Evolutionary conservation across 179 eudicot species (phyloP), one percentile per base, ranked within the genome.

Genomic region (Vitellaria paradoxa): DNA sequence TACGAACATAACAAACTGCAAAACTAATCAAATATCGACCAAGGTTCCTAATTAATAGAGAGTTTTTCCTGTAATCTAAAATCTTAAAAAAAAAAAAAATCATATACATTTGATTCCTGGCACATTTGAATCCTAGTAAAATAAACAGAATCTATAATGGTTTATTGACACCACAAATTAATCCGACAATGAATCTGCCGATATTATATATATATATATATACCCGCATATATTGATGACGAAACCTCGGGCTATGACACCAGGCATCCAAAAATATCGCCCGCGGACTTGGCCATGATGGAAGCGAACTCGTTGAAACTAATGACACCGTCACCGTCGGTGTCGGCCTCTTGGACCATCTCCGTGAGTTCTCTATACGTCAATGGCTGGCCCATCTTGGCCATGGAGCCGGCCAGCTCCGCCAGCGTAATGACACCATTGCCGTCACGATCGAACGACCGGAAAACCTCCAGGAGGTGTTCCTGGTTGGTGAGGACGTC

Each of bases 351-450:
- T 7, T 71, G 59, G n/a, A 91, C 80, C 90, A 89, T 86, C 76
- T 87, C 86, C 14, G 78, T 78, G 10, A 91, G 78, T 73, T 91
- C 92, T 14, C 70, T 77, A 23, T 86, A 87, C 55, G 95, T 86
- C 72, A 91, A 75, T 0, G 95, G 90, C 24, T 89, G 92, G 3
- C 90, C 96, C 91, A 88, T 86, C 79, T 84, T 87, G 5, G 92
- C 86, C 95, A 91, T 91, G 2, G 89, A 83, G 4, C 87, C 88
- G 0, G 93, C 89, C 1, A 91, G 82, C 82, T 89, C 93, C 9
- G 88, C 87, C 5, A 86, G 84, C 9, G 90, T 89, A 5, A 91
- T 91, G 68, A 71, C 80, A 2, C 92, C 91, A 20, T 88, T 89
- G 0, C 90, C 89, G 30, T 91, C 90, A 1, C 90, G 80, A 67